Evolutionary conservation across 345 rosid genomes (phyloP).

Genomic region (Eucalyptus curtisii): DNA sequence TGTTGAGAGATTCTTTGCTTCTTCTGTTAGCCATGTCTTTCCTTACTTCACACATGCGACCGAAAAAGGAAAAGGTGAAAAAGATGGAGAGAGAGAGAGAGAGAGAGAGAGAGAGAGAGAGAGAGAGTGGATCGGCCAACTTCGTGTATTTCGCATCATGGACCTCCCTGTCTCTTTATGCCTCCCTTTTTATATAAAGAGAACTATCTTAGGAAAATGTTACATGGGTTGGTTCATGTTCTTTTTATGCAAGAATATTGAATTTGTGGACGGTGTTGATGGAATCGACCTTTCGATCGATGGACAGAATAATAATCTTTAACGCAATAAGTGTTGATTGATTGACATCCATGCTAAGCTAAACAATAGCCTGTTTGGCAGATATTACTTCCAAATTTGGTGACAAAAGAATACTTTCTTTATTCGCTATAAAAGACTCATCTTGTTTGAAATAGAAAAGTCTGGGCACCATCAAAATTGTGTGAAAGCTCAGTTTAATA

Average conservation of each 20-base stretch:
- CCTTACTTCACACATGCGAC: background rate
- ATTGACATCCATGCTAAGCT: background rate
- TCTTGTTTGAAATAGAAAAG: background rate
- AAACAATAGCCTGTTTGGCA: background rate
- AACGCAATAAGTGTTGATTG: background rate
- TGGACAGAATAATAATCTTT: background rate
- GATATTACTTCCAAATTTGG: background rate
- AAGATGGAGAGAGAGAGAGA: background rate
- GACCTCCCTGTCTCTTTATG: background rate
- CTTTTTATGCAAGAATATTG: background rate
- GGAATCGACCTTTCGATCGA: background rate
- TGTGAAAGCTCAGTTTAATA: background rate
- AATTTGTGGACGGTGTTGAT: background rate
- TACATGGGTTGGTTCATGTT: background rate
- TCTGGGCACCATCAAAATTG: background rate
- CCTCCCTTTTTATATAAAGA: background rate
- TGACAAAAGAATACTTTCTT: background rate
- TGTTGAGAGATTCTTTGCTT: background rate
- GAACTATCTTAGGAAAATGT: background rate
- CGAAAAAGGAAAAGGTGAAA: background rate
- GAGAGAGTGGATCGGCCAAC: background rate
- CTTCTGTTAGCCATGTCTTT: background rate
- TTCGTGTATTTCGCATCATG: background rate
- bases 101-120: background rate
- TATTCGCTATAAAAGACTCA: background rate